Conservation (phyloP, 306 rosid genomes). For the Lablab purpureus region DNA sequence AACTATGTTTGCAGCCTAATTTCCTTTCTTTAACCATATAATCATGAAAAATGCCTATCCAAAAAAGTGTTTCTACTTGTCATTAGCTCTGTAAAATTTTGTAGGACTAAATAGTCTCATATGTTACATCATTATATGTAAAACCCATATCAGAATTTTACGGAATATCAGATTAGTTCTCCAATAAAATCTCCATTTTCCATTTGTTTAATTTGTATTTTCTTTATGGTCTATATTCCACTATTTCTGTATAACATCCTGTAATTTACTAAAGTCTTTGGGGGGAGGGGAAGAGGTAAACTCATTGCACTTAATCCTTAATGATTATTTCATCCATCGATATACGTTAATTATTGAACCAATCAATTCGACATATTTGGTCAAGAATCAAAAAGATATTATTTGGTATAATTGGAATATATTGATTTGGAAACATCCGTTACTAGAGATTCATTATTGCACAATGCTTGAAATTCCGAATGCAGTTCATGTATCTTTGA, state of each 20-base stretch:
- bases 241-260: not conserved
- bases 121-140: conserved; percentile 10
- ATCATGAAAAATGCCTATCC: not conserved
- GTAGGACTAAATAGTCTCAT: conserved; percentile 10
- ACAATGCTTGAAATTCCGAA: conserved; percentile 5
- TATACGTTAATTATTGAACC: not conserved
- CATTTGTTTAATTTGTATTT: not conserved
- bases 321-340: not conserved
- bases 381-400: not conserved
- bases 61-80: not conserved
- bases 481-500: not conserved
- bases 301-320: too few species aligned
- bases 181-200: not conserved
- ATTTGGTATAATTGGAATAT: not conserved
- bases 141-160: not conserved
- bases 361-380: not conserved
- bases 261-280: not conserved
- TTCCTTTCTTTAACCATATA: not conserved
- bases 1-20: conserved; percentile 9
- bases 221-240: not conserved
- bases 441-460: conserved; percentile 1
- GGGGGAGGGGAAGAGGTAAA: too few species aligned
- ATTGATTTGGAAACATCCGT: conserved; percentile 5
- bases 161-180: conserved; percentile 19
- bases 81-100: conserved; percentile 11